Base-by-base conservation (phyloP, 306 rosid species). In the Lithocarpus polystachyus region DNA sequence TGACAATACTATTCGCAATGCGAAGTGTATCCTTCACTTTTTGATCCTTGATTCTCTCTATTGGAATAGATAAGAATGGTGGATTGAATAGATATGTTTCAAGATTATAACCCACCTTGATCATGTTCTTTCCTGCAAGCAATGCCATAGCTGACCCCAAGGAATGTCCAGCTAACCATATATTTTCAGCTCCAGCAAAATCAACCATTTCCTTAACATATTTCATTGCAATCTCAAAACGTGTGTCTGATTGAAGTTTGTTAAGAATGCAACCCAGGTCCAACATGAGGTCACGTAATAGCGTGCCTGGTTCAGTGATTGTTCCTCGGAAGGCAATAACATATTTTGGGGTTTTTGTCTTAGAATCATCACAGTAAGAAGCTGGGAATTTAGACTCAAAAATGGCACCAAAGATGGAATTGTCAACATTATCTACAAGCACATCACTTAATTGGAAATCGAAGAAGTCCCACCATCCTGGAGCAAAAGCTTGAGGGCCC, bases 81-180 rank as follows among this genome's bases (percentile, higher is more conserved):
- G 85, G 77, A 71, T 80, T 86, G 69, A 83, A 86, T 1, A 86
- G 79, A 62, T 72, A 86, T 1, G 85, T 77, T 18, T 79, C 73
- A 20, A 74, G 43, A 13, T 26, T 43, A 35, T 20, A 56, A 15
- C 80, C 87, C 68, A 4, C 61, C 56, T 70, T 74, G 29, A 60
- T 68, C 89, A 74, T 77, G 14, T 55, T 48, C 28, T 82, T 86
- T 13, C 76, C 85, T 0, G 75, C 83, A 3, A 80, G 75, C 56
- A 86, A 28, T 14, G 84, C 82, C 2, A 79, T 76, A 2, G 84
- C 82, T 0, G 89, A 59, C 8, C 89, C 86, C 9, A 82, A 26
- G 15, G 86, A 86, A 61, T 79, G 86, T 6, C 89, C 82, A 3
- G 84, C 82, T n/a, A 86, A 24, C 89, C 89, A 86, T 8, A 85